Percentiles rank a stretch among this genome's conserved stretches.
Conservation (phyloP, 495 filamentous ascomycete species). For the Aspergillus sclerotiicarbonarius region DNA sequence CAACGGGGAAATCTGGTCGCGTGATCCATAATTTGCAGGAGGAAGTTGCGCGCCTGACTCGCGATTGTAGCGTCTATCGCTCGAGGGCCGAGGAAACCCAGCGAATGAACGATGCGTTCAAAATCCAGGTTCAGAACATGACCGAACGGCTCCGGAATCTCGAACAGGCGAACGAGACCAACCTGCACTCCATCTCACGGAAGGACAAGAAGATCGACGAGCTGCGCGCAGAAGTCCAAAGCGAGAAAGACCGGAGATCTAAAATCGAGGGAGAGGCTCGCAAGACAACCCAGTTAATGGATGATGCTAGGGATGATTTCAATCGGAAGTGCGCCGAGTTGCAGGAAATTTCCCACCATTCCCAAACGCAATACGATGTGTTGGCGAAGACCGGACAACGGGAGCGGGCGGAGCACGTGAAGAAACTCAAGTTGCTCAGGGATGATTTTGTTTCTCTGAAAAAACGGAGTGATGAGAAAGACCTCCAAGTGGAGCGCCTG, state of each 20-base stretch:
- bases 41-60: conserved; percentile 80
- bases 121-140: conserved; percentile 68
- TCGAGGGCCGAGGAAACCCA: conserved; percentile 70
- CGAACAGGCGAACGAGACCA: conserved; percentile 67
- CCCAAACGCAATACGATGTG: conserved; percentile 65
- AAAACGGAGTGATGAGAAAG: conserved; percentile 39
- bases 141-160: conserved; percentile 60
- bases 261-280: conserved; percentile 62
- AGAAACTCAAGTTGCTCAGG: conserved; percentile 31
- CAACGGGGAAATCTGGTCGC: conserved; percentile 84
- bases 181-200: conserved; percentile 66
- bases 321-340: conserved; percentile 62
- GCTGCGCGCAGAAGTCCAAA: conserved; percentile 62
- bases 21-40: conserved; percentile 88
- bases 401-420: conserved; percentile 50
- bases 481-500: conserved; percentile 59
- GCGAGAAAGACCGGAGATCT: conserved; percentile 61
- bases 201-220: conserved; percentile 81
- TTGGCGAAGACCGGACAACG: conserved; percentile 59
- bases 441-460: conserved; percentile 35
- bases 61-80: conserved; percentile 73
- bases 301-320: conserved; percentile 52
- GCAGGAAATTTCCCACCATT: conserved; percentile 52
- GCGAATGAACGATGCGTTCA: conserved; percentile 67
- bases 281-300: conserved; percentile 60